Conservation (phyloP, 2,329 filamentous ascomycete species). For the Botrytis hyacinthi region DNA sequence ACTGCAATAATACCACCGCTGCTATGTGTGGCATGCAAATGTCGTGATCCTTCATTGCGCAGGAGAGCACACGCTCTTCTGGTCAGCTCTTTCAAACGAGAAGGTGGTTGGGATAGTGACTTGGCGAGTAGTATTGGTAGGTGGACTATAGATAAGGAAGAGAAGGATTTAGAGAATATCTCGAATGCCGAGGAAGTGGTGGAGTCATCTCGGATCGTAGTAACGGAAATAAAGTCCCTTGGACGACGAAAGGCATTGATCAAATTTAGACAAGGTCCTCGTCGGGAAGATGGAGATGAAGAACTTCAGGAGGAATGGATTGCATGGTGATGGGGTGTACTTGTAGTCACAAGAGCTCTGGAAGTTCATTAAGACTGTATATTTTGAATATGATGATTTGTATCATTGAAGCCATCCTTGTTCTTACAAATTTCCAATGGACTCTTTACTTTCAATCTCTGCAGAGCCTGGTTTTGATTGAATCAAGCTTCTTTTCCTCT, state of each 20-base stretch:
- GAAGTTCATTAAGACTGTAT: not conserved
- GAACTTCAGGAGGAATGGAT: constrained; percentile 1
- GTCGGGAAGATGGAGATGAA: not conserved
- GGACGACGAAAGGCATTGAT: constrained; percentile 8
- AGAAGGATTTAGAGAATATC: constrained; percentile 7
- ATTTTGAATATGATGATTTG: not conserved
- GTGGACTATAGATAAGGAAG: constrained; percentile 22
- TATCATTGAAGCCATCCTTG: too few relatives aligned
- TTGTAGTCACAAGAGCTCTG: not conserved
- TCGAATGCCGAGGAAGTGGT: not conserved
- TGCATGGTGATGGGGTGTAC: not conserved
- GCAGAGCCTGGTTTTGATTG: not conserved
- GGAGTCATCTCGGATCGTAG: constrained; percentile 1
- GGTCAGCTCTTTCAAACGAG: not conserved
- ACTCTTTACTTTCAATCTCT: too few relatives aligned
- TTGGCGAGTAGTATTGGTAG: constrained; percentile 8
- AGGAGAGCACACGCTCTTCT: constrained; percentile 6
- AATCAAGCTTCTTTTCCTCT: not conserved
- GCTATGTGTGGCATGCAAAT: constrained; percentile 15
- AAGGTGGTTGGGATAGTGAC: constrained; percentile 19
- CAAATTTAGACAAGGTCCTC: not conserved
- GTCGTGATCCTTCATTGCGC: constrained; percentile 16
- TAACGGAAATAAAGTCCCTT: not conserved
- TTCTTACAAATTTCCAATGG: not conserved
- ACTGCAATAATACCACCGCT: constrained; percentile 5